Evolutionary conservation across 129 eudicot species (phyloP).

Genomic region (Apium graveolens): DNA sequence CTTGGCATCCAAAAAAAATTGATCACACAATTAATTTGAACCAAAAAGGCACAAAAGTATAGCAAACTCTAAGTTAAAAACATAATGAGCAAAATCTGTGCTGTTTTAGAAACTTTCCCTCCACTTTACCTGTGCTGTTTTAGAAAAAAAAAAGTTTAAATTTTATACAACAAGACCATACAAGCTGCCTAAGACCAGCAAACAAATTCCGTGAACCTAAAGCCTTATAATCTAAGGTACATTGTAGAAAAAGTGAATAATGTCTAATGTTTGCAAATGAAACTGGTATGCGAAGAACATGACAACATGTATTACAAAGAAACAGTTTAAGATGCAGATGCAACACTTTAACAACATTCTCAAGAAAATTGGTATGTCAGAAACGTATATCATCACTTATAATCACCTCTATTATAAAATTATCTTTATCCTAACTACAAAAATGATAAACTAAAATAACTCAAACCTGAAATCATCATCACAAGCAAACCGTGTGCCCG

Average conservation of each 20-base stretch:
- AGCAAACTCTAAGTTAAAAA: neutral
- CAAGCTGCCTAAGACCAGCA: neutral
- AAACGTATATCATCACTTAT: neutral
- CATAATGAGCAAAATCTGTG: no score
- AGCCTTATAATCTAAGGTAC: neutral
- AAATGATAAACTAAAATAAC: neutral
- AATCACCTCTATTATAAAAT: neutral
- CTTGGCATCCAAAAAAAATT: slow-evolving; percentile 32
- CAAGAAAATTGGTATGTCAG: neutral
- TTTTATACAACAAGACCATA: neutral
- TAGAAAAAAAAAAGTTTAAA: neutral
- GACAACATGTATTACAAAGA: neutral
- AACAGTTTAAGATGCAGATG: neutral
- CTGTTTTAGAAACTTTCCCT: no score
- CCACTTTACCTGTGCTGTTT: no score
- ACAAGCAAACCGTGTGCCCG: slow-evolving; percentile 42
- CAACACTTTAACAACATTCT: neutral
- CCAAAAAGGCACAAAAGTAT: neutral
- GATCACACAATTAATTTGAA: slow-evolving; percentile 5
- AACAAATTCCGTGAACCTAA: neutral
- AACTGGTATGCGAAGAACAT: neutral
- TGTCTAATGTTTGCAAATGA: neutral
- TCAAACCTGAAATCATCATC: slow-evolving; percentile 41
- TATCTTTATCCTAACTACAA: neutral
- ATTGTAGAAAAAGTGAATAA: neutral